Conservation (phyloP, 2,329 filamentous ascomycete species). For the Calonectria pseudoreteaudii region DNA sequence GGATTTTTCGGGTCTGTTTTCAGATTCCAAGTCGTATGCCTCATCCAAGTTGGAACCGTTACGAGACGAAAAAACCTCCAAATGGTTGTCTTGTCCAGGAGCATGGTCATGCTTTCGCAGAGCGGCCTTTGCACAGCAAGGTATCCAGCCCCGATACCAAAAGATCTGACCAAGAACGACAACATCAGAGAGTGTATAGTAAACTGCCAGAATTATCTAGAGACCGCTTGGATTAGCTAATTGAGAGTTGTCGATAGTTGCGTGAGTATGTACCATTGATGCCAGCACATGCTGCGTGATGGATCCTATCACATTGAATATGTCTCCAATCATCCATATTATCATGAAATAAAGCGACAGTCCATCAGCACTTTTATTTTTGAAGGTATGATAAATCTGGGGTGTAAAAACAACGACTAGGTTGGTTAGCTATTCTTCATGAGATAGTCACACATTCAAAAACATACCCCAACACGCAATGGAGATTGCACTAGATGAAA, state of each 20-base stretch:
- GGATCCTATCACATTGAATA: conserved; percentile 98
- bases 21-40: background rate
- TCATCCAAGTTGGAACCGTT: background rate
- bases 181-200: conserved; percentile 92
- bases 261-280: conserved; percentile 75
- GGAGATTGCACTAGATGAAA: conserved; percentile 80
- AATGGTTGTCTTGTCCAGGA: conserved; percentile 58
- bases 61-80: conserved; percentile 53
- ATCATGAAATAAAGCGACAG: conserved; percentile 92
- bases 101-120: conserved; percentile 52
- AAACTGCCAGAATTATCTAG: conserved; percentile 86
- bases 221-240: conserved; percentile 19
- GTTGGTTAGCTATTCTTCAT: conserved; percentile 22
- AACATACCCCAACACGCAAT: conserved; percentile 85
- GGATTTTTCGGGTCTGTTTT: background rate
- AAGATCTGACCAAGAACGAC: conserved; percentile 91
- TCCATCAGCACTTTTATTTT: conserved; percentile 84
- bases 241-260: background rate
- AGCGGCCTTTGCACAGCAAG: conserved; percentile 61
- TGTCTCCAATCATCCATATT: conserved; percentile 92
- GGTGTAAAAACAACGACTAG: conserved; percentile 93
- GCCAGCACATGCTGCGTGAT: conserved; percentile 91
- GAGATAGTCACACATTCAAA: background rate
- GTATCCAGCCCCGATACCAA: conserved; percentile 90
- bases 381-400: conserved; percentile 96